Percentiles rank a stretch among this genome's conserved stretches.
These are phyloP conservation scores for Colletotrichum eremochloae DNA, from an alignment of 2,329 filamentous ascomycete genomes.

Conservation along the genomic window DNA sequence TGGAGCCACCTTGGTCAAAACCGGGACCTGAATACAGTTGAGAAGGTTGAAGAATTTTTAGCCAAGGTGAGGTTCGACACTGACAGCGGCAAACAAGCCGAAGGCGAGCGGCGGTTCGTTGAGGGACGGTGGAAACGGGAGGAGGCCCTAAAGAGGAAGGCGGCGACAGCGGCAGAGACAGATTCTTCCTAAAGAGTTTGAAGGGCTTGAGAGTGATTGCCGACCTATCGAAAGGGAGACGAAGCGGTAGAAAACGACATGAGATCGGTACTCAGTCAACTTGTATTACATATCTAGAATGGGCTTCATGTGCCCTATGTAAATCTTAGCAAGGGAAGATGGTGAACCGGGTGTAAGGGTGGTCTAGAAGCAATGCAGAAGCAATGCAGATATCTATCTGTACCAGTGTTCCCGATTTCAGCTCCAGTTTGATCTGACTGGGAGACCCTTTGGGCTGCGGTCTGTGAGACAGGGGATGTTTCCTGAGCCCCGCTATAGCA, in stretches of 20 bases:
- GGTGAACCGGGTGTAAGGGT: background rate
- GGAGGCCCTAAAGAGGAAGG: conserved; percentile 22
- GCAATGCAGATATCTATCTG: background rate
- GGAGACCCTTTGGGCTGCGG: background rate
- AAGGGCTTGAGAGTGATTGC: background rate
- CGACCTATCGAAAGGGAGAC: background rate
- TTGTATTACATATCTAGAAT: conserved; percentile 20
- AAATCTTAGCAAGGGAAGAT: conserved; percentile 1
- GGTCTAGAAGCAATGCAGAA: background rate
- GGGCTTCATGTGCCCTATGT: conserved; percentile 18
- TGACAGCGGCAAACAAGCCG: conserved; percentile 31
- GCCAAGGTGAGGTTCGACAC: conserved; percentile 62
- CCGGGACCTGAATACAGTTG: conserved; percentile 62
- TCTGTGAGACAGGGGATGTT: background rate
- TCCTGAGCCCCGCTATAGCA: conserved; percentile 12
- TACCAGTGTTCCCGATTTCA: background rate
- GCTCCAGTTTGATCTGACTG: too few relatives aligned
- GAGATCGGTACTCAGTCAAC: conserved; percentile 14
- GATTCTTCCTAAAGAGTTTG: background rate
- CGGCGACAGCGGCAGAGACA: background rate
- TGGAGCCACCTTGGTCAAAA: conserved; percentile 70
- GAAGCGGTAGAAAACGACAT: background rate
- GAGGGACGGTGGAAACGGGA: conserved; percentile 24
- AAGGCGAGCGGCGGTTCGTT: conserved; percentile 36
- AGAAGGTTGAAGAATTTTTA: conserved; percentile 70